Conservation (phyloP, 768 basidiomycete species). For the Phaeotremella fagi region DNA sequence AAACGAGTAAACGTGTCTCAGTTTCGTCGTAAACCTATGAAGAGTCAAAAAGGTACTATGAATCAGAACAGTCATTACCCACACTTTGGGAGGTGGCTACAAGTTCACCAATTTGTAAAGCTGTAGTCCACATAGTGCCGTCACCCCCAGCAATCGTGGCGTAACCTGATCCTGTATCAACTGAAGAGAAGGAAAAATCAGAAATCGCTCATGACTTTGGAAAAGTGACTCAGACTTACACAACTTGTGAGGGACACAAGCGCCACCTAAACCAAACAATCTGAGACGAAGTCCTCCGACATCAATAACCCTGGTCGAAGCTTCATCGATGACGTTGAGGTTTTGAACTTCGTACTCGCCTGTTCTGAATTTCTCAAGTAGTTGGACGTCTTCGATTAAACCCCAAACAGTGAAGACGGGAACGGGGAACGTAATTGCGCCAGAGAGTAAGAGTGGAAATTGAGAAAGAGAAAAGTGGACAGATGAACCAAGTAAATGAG, state of each 20-base stretch:
- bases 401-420: constrained; percentile 98
- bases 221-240: constrained; percentile 40
- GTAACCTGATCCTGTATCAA: constrained; percentile 62
- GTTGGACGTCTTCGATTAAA: constrained; percentile 88
- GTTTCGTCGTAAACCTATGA: constrained; percentile 65
- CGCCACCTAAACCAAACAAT: constrained; percentile 92
- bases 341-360: constrained; percentile 80
- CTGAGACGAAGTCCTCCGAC: constrained; percentile 89
- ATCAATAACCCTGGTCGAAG: constrained; percentile 85
- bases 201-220: no score
- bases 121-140: constrained; percentile 98
- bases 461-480: constrained; percentile 74
- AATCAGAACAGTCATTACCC: constrained; percentile 8
- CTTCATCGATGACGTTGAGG: constrained; percentile 87
- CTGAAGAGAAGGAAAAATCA: constrained; percentile 10
- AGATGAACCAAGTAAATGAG: constrained; percentile 65
- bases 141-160: constrained; percentile 98
- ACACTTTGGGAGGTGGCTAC: constrained; percentile 95
- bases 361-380: constrained; percentile 87
- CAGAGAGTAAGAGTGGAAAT: constrained; percentile 83
- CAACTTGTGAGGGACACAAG: constrained; percentile 81
- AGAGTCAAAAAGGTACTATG: background rate
- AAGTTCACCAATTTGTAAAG: constrained; percentile 94
- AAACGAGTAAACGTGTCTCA: constrained; percentile 89
- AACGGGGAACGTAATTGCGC: constrained; percentile 81